These are phyloP conservation scores for Musa troglodytarum DNA, from an alignment of 176 grass and related monocot species.

Conservation along the genomic window DNA sequence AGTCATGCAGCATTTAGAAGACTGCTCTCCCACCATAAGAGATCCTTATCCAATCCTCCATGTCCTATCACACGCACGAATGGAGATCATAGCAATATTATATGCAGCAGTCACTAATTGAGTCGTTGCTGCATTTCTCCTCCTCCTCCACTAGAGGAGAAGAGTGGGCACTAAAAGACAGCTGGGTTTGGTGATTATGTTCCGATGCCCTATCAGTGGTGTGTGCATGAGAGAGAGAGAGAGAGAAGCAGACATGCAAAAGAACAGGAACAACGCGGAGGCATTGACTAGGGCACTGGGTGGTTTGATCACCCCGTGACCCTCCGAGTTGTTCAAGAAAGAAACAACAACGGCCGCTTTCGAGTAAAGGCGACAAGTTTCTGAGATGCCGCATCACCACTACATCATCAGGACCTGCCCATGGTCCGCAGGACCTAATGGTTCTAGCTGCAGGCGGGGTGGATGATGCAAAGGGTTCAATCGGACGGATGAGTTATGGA, in stretches of 20 bases:
- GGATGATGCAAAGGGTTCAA: no score
- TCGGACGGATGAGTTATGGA: no score
- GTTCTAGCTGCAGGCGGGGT: no score
- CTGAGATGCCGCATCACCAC: background rate
- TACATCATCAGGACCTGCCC: no score
- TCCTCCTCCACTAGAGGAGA: background rate
- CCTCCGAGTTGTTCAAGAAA: background rate
- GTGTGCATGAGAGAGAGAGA: background rate
- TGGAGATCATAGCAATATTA: background rate
- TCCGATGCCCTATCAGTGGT: background rate
- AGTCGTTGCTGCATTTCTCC: background rate
- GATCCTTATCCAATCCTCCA: no score
- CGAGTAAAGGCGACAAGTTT: background rate
- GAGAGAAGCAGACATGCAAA: background rate
- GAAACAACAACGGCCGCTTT: background rate
- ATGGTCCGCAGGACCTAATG: no score
- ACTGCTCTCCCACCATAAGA: background rate
- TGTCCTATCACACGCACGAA: background rate
- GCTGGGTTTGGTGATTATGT: background rate
- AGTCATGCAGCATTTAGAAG: background rate
- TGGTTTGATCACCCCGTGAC: conserved; percentile 8
- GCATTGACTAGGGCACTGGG: background rate
- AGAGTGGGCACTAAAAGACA: background rate
- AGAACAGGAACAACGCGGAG: background rate
- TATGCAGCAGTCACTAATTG: background rate